A percentile compares a stretch with the other conserved stretches of the same genome.
Conservation (phyloP, 2,329 filamentous ascomycete species). For the Trichophyton benhamiae region DNA sequence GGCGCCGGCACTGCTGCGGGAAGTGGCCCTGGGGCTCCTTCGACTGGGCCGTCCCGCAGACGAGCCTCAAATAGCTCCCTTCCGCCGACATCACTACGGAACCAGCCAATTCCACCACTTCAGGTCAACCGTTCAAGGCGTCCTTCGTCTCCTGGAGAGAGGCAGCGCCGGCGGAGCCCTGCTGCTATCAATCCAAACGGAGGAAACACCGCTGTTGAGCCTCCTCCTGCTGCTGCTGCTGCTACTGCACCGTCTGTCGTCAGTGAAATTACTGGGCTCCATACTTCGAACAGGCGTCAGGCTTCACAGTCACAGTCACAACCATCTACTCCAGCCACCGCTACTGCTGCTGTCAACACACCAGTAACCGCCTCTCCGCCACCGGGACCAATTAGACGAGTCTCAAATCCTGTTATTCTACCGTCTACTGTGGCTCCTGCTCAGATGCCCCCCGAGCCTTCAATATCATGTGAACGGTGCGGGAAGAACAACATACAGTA, state of each 20-base stretch:
- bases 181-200: background rate
- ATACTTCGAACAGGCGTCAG: conserved; percentile 18
- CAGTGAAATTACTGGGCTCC: background rate
- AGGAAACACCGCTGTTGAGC: background rate
- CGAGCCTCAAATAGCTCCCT: conserved; percentile 3
- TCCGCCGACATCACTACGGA: background rate
- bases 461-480: conserved; percentile 62
- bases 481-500: conserved; percentile 64
- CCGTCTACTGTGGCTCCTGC: background rate
- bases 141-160: conserved; percentile 1
- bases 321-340: conserved; percentile 12
- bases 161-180: background rate
- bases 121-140: background rate
- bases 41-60: background rate
- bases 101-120: background rate
- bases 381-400: background rate
- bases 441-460: conserved; percentile 44
- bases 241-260: background rate
- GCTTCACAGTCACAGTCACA: conserved; percentile 24
- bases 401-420: background rate
- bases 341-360: background rate
- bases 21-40: background rate
- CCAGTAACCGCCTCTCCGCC: background rate
- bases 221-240: background rate
- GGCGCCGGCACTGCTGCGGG: background rate